These are phyloP conservation scores for Umbelopsis ramanniana DNA, from an alignment of 192 early-diverging fungal genomes.

Conservation along the genomic window DNA sequence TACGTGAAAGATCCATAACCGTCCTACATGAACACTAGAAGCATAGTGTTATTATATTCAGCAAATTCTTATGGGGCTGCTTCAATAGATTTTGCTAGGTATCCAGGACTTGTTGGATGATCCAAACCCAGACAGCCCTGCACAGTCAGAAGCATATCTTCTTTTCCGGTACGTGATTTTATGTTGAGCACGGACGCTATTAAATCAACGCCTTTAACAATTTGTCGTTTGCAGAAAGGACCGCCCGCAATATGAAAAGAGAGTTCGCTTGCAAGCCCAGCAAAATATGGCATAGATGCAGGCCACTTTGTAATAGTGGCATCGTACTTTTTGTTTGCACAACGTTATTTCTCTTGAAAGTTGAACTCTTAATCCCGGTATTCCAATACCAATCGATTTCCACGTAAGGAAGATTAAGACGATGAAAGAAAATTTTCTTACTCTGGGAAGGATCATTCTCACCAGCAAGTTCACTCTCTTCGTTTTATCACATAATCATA, in stretches of 20 bases:
- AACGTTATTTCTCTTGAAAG: no score
- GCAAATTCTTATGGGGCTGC: not conserved
- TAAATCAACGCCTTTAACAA: not conserved
- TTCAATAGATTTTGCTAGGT: constrained; percentile 83
- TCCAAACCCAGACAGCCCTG: constrained; percentile 91
- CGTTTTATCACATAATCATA: no score
- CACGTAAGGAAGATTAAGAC: no score
- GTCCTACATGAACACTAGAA: no score
- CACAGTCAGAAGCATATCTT: constrained; percentile 82
- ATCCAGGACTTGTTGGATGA: constrained; percentile 90
- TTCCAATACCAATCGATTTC: no score
- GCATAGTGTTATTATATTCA: not conserved
- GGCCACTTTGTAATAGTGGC: not conserved
- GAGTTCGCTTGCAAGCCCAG: constrained; percentile 33
- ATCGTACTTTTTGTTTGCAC: no score
- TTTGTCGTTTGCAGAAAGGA: constrained; percentile 27
- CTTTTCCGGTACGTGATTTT: constrained; percentile 62
- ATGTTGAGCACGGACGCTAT: not conserved
- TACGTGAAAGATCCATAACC: constrained; percentile 20
- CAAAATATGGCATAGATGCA: constrained; percentile 15
- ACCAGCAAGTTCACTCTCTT: no score
- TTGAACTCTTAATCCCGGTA: no score
- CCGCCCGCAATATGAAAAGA: constrained; percentile 37
- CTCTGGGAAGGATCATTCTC: no score
- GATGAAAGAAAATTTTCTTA: no score